phyloP scores from a whole-genome alignment of 202 grass and related monocot genomes.

The Digitaria exilis region DNA sequence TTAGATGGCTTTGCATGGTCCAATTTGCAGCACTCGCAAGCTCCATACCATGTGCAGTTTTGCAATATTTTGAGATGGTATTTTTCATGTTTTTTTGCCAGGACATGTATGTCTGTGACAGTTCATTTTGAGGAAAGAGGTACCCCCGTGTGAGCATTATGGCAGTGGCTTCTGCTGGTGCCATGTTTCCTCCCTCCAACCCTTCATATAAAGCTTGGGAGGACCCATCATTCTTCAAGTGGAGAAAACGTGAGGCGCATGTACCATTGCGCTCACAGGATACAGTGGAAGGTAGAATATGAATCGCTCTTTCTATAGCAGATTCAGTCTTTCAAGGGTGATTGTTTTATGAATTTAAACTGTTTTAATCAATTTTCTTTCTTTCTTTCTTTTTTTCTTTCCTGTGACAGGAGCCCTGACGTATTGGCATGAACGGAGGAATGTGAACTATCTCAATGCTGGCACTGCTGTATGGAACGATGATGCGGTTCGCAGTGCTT shows the following conservation, averaged over 20 bases:
- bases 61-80: neutral
- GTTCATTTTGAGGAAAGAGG: conserved; percentile 4
- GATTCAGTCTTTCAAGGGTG: neutral
- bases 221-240: conserved; percentile 88
- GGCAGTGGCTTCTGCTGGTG: conserved; percentile 47
- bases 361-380: neutral
- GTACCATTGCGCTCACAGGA: conserved; percentile 85
- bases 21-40: neutral
- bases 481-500: conserved; percentile 55
- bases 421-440: conserved; percentile 89
- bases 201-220: conserved; percentile 71
- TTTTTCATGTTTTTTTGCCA: neutral
- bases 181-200: conserved; percentile 35
- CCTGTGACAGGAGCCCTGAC: conserved; percentile 61
- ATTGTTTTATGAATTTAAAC: neutral
- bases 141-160: conserved; percentile 34
- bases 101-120: conserved; percentile 29
- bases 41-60: neutral
- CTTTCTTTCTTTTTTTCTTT: conserved; percentile 20
- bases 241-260: conserved; percentile 93
- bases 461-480: conserved; percentile 74
- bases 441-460: conserved; percentile 62
- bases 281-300: conserved; percentile 67
- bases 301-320: neutral
- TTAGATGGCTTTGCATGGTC: neutral